Percentiles rank a stretch among this genome's conserved stretches.
Conservation (phyloP, 108 stramenopile species). For the Schizochytrium sp. region DNA sequence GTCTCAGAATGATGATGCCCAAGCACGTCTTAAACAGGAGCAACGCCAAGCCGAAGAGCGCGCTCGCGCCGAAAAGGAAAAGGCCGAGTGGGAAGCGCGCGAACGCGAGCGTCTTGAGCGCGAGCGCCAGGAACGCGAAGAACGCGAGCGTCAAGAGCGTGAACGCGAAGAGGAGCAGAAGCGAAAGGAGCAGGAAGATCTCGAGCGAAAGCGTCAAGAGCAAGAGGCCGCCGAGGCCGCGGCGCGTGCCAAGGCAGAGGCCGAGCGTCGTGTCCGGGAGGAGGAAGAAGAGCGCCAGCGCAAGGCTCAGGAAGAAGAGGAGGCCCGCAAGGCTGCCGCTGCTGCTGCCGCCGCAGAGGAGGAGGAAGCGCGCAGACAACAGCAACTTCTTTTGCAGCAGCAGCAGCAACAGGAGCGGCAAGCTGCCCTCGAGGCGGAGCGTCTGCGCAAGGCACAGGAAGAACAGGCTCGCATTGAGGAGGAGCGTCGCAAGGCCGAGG, state of each 20-base stretch:
- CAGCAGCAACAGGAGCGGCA: neutral
- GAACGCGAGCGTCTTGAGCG: neutral
- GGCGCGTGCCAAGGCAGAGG: too few species aligned
- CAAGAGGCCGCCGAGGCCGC: neutral
- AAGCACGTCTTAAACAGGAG: conserved; percentile 35
- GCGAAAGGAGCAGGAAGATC: neutral
- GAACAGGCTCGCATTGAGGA: neutral
- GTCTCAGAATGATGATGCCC: conserved; percentile 25
- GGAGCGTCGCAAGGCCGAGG: neutral
- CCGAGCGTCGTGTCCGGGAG: too few species aligned
- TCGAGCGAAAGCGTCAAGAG: neutral
- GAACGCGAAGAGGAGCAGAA: conserved; percentile 17
- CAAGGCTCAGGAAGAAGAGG: conserved; percentile 1
- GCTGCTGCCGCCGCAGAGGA: neutral
- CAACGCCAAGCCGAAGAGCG: conserved; percentile 2
- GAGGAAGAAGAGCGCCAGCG: conserved; percentile 9
- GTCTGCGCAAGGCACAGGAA: neutral
- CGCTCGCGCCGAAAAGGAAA: neutral
- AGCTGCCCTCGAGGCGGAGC: neutral
- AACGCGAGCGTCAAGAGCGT: neutral
- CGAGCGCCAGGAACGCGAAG: neutral
- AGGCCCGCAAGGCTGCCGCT: conserved; percentile 21
- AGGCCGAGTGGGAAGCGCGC: neutral
- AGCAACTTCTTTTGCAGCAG: too few species aligned
- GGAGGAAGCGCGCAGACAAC: neutral